Conservation (phyloP, 192 early-diverging fungal genomes). For the Jimgerdemannia flammicorona region DNA sequence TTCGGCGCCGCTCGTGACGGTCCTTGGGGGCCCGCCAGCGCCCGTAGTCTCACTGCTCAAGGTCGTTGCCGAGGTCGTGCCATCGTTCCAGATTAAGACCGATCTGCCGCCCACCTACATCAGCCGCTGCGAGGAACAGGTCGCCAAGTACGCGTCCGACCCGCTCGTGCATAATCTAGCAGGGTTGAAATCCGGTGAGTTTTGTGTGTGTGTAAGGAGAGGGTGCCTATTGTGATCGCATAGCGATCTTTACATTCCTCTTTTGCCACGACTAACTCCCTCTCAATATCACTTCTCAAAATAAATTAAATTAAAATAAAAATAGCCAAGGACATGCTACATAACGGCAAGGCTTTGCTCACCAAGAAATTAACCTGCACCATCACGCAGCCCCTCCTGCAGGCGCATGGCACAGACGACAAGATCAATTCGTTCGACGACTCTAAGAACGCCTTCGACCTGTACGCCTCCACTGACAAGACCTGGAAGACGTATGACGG, state of each 20-base stretch:
- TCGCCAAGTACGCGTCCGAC: conserved; percentile 47
- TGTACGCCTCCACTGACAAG: conserved; percentile 36
- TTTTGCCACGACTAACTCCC: too few relatives aligned
- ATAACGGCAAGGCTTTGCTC: conserved; percentile 41
- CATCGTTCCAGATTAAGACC: conserved; percentile 36
- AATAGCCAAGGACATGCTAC: conserved; percentile 44
- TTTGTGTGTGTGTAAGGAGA: not conserved
- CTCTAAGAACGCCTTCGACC: conserved; percentile 34
- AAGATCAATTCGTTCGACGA: conserved; percentile 31
- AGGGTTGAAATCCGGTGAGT: conserved; percentile 36
- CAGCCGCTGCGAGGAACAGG: conserved; percentile 36
- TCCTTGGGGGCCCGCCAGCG: conserved; percentile 20
- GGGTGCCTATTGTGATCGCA: too few relatives aligned
- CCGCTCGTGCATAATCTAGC: conserved; percentile 52
- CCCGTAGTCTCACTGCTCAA: conserved; percentile 31
- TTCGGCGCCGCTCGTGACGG: conserved; percentile 43
- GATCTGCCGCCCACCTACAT: conserved; percentile 38
- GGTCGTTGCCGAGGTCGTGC: conserved; percentile 32
- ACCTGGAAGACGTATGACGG: conserved; percentile 22
- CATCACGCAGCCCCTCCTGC: conserved; percentile 45
- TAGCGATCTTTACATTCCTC: not conserved
- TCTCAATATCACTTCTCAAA: not conserved
- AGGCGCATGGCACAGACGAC: conserved; percentile 51
- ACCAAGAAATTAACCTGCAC: conserved; percentile 19
- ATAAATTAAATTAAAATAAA: not conserved